Percentiles rank a stretch among this genome's conserved stretches.
These are phyloP conservation scores for Backusella tuberculispora DNA, from an alignment of 192 early-diverging fungal species.

Conservation along the genomic window DNA sequence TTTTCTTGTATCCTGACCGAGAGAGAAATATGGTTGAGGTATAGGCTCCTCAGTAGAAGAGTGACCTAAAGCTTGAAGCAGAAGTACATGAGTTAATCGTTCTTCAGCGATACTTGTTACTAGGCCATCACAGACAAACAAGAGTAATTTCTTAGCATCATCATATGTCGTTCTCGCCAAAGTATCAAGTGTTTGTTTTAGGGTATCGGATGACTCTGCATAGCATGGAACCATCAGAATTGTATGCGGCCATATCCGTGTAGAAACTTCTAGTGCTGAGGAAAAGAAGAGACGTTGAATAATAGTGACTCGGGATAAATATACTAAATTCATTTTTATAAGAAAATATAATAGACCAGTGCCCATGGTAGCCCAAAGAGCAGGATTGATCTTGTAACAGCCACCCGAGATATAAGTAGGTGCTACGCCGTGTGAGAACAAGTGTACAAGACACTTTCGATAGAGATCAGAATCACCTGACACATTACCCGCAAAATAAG, in stretches of 20 bases:
- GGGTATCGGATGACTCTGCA: conserved; percentile 65
- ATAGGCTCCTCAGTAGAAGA: conserved; percentile 53
- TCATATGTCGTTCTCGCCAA: conserved; percentile 64
- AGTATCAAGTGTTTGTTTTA: conserved; percentile 67
- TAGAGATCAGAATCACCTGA: conserved; percentile 27
- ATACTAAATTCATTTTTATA: conserved; percentile 44
- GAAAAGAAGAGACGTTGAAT: conserved; percentile 32
- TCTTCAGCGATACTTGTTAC: conserved; percentile 62
- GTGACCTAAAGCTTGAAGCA: conserved; percentile 70
- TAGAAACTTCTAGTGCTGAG: conserved; percentile 16
- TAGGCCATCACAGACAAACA: conserved; percentile 73
- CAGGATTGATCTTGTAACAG: conserved; percentile 40
- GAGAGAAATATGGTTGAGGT: conserved; percentile 56
- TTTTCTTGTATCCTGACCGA: conserved; percentile 50
- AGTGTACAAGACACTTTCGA: conserved; percentile 25
- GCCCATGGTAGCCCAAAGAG: conserved; percentile 44
- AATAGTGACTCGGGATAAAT: conserved; percentile 39
- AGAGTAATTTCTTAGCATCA: conserved; percentile 68
- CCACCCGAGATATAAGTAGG: conserved; percentile 20
- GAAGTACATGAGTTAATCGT: conserved; percentile 61
- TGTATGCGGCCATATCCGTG: conserved; percentile 25
- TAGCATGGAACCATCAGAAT: conserved; percentile 72
- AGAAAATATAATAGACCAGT: conserved; percentile 37
- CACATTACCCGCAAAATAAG: conserved; percentile 37
- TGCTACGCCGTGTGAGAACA: conserved; percentile 39